A percentile compares a stretch with the other conserved stretches of the same genome.
phyloP scores from a whole-genome alignment of 805 yeast species.

The Yarrowia sp. region DNA sequence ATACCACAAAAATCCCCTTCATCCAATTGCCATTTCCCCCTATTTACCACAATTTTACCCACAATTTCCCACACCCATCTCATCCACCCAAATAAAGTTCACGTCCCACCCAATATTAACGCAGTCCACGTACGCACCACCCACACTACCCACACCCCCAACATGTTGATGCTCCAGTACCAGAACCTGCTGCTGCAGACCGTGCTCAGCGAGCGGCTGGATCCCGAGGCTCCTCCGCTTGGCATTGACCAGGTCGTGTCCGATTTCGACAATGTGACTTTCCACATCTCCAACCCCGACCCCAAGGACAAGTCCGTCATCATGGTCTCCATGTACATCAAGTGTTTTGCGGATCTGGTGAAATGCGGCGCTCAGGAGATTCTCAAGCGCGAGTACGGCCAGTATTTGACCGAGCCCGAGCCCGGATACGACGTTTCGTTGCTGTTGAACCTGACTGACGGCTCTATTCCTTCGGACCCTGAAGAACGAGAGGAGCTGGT shows the following conservation, averaged over 20 bases:
- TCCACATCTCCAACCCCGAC: slow-evolving; percentile 87
- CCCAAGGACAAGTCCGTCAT: slow-evolving; percentile 53
- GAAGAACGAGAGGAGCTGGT: slow-evolving; percentile 56
- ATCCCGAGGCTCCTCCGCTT: slow-evolving; percentile 44
- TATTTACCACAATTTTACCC: neutral
- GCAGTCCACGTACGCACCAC: neutral
- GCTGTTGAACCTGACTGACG: slow-evolving; percentile 53
- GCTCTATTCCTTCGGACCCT: slow-evolving; percentile 41
- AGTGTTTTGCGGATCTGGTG: slow-evolving; percentile 71
- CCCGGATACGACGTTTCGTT: slow-evolving; percentile 80
- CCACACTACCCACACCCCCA: slow-evolving; percentile 13
- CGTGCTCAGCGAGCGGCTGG: slow-evolving; percentile 70
- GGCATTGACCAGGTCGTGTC: slow-evolving; percentile 79
- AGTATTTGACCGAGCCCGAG: slow-evolving; percentile 56
- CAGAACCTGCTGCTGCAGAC: slow-evolving; percentile 79
- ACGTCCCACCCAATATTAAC: slow-evolving; percentile 8
- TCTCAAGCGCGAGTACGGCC: slow-evolving; percentile 49
- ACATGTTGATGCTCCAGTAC: slow-evolving; percentile 82
- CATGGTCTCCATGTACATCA: slow-evolving; percentile 66
- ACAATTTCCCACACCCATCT: neutral
- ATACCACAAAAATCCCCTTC: neutral
- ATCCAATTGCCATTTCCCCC: neutral
- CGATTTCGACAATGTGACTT: slow-evolving; percentile 94
- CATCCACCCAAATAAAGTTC: neutral
- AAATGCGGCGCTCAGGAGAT: slow-evolving; percentile 54